A percentile compares a stretch with the other conserved stretches of the same genome.
Conservation (phyloP, 106 monocot species). For the Iris macrosiphon region DNA sequence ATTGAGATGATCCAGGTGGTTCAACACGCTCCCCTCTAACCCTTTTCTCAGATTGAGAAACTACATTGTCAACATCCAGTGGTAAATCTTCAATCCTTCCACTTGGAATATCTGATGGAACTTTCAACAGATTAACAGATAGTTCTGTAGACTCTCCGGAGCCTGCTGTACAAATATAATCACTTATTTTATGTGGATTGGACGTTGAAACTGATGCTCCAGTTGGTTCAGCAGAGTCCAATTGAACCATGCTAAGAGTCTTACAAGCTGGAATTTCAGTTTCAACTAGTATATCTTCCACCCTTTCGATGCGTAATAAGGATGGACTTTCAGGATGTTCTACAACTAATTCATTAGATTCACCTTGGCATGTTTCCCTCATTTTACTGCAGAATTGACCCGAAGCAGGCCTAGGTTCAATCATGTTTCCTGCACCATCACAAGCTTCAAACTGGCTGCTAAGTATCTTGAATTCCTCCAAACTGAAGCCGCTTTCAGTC, state of each 20-base stretch:
- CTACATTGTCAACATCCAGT: neutral
- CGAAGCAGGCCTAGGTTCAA: conserved; percentile 1
- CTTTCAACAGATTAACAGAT: no score
- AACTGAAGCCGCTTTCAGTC: conserved; percentile 27
- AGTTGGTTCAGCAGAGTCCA: conserved; percentile 4
- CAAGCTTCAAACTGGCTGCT: neutral
- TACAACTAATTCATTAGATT: neutral
- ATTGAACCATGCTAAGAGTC: neutral
- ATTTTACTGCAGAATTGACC: neutral
- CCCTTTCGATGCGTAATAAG: neutral
- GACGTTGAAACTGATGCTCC: neutral
- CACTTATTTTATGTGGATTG: no score
- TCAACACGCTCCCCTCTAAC: no score
- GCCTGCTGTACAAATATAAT: no score
- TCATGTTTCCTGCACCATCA: neutral
- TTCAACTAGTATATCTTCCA: conserved; percentile 1
- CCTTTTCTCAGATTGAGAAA: neutral
- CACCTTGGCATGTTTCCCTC: neutral
- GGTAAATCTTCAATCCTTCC: neutral
- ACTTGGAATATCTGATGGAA: neutral
- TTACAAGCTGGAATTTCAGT: conserved; percentile 5
- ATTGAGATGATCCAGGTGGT: no score
- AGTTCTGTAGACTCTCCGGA: no score
- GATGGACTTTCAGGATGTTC: neutral
- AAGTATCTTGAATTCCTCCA: conserved; percentile 22